phyloP scores from a whole-genome alignment of 2,329 filamentous ascomycete genomes.

The Colletotrichum plurivorum region DNA sequence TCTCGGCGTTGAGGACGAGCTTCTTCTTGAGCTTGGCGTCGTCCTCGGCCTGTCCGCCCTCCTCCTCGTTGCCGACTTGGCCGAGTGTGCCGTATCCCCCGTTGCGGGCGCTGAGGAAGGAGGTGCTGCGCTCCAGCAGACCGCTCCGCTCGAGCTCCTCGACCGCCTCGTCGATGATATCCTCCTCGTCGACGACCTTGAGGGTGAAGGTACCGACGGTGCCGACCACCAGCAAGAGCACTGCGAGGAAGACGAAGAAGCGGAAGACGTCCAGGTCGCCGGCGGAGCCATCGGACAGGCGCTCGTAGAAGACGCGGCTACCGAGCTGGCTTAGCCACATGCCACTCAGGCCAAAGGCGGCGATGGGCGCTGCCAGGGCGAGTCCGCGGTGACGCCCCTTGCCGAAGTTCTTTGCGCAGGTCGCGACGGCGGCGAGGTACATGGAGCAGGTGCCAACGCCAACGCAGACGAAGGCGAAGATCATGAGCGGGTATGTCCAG shows the following conservation, averaged over 20 bases:
- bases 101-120: conserved; percentile 70
- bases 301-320: conserved; percentile 82
- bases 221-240: conserved; percentile 79
- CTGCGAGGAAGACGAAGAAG: conserved; percentile 88
- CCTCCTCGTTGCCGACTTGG: conserved; percentile 57
- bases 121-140: conserved; percentile 77
- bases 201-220: conserved; percentile 81
- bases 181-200: conserved; percentile 85
- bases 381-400: conserved; percentile 89
- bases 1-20: conserved; percentile 93
- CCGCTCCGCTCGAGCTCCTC: conserved; percentile 94
- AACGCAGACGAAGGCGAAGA: conserved; percentile 85
- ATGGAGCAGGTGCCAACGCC: conserved; percentile 89
- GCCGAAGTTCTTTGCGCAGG: conserved; percentile 98
- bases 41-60: conserved; percentile 58
- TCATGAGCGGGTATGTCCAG: conserved; percentile 86
- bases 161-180: conserved; percentile 90
- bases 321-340: conserved; percentile 97
- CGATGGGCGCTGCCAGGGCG: conserved; percentile 91
- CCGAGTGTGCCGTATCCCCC: conserved; percentile 74
- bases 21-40: conserved; percentile 81
- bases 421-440: conserved; percentile 93
- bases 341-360: conserved; percentile 91
- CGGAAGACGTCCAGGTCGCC: conserved; percentile 81
- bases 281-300: conserved; percentile 71